Evolutionary conservation across 2,329 filamentous ascomycete genomes (phyloP), one percentile per base, ranked within the genome.

Genomic region (Neopestalotiopsis clavispora): DNA sequence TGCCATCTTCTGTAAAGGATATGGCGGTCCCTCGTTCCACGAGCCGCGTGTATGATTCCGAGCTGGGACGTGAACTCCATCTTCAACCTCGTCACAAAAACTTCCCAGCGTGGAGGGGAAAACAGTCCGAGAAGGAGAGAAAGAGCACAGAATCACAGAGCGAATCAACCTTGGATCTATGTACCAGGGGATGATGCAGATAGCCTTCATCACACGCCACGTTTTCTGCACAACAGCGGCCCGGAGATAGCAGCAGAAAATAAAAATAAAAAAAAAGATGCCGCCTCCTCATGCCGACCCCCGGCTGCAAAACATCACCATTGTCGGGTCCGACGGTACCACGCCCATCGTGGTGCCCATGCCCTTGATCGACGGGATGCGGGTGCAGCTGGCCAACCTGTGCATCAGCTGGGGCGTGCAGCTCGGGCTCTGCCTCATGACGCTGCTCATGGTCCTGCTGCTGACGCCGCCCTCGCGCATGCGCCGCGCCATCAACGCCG

Each of bases 381-480:
- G 75, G 12, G 67, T 75, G 17, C 72, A 72, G 3, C 71, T 76
- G 1, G 74, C 73, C 71, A 80, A 77, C 73, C 77, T 81, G 32
- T 77, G 76, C 76, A 89, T 93, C 83, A 91, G 90, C 80, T 93
- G 91, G 77, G 90, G 88, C 66, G 81, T 86, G 20, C 92, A 95
- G 77, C 84, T 94, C 65, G 93, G 93, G 38, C 89, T 91, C 30
- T 89, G 87, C 61, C 72, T 91, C 68, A 80, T 91, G 70, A 87
- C 94, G 75, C 82, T 95, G 20, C 73, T 91, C 58, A 84, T 92
- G 38, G 82, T 95, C 2, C 80, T 94, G 12, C 75, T 91, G 69
- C 85, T 95, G 78, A 94, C 92, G 0, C 88, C 88, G 23, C 78
- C 83, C 0, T 83, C 88, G 72, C 94, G 93, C 77, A 87, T 92